phyloP scores from a whole-genome alignment of 805 yeast species.

The Ogataea chonburiensis region DNA sequence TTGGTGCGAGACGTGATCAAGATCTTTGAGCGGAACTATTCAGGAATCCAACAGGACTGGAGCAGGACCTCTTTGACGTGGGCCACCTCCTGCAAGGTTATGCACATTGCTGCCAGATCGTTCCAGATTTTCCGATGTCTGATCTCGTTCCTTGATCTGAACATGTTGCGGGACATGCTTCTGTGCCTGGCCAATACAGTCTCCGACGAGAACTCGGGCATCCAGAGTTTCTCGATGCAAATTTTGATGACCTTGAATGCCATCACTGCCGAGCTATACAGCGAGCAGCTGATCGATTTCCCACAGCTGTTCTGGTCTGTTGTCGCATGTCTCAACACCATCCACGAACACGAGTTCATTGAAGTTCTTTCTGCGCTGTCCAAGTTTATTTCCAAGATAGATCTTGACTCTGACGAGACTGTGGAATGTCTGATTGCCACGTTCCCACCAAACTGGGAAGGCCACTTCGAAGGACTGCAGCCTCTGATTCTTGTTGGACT shows the following conservation, averaged over 20 bases:
- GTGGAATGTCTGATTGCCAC: constrained; percentile 79
- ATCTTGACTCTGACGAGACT: constrained; percentile 79
- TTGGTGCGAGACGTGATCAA: constrained; percentile 62
- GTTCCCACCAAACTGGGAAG: constrained; percentile 96
- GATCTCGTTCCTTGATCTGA: constrained; percentile 75
- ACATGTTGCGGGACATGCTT: constrained; percentile 90
- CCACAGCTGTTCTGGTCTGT: constrained; percentile 96
- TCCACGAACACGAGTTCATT: constrained; percentile 89
- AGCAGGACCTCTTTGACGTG: constrained; percentile 77
- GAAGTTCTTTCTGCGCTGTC: constrained; percentile 81
- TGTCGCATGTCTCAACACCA: constrained; percentile 85
- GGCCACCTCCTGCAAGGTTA: constrained; percentile 97
- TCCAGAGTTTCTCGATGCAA: constrained; percentile 96
- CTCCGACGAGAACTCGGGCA: constrained; percentile 83
- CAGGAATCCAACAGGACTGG: constrained; percentile 76
- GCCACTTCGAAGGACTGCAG: constrained; percentile 86
- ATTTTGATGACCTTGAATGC: constrained; percentile 95
- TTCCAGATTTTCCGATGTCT: constrained; percentile 89
- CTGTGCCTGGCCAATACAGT: constrained; percentile 91
- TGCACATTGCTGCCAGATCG: constrained; percentile 95
- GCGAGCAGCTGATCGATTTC: constrained; percentile 75
- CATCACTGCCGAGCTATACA: constrained; percentile 78
- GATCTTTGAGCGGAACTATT: constrained; percentile 48
- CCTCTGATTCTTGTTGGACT: constrained; percentile 77
- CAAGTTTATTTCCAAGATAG: constrained; percentile 83